A percentile compares a stretch with the other conserved stretches of the same genome.
These are phyloP conservation scores for Penicillium expansum DNA, from an alignment of 2,329 filamentous ascomycete species.

Conservation along the genomic window DNA sequence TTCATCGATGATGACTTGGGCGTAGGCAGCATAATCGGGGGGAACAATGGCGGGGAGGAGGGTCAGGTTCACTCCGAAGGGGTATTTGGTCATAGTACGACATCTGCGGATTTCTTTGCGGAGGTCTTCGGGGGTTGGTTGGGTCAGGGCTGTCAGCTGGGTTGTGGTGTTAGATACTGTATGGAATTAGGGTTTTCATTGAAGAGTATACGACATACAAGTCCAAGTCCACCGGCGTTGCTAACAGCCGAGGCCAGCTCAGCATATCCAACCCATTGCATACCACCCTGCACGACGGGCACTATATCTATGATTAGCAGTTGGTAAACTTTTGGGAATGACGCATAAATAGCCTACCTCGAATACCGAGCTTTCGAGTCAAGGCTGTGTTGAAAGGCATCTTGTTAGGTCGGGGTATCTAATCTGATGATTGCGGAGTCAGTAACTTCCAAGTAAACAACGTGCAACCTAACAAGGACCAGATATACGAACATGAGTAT, in stretches of 20 bases:
- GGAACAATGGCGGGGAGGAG: constrained; percentile 85
- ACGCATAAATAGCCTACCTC: constrained; percentile 29
- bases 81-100: constrained; percentile 62
- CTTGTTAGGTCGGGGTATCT: constrained; percentile 17
- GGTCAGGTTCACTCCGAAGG: constrained; percentile 91
- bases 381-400: constrained; percentile 67
- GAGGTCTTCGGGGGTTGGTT: constrained; percentile 85
- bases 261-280: constrained; percentile 57
- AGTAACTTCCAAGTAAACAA: not conserved
- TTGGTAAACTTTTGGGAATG: not conserved
- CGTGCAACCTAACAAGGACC: not conserved
- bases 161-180: not conserved
- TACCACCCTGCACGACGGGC: constrained; percentile 51
- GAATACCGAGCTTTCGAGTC: constrained; percentile 58
- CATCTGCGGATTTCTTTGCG: constrained; percentile 90
- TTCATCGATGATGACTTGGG: constrained; percentile 89
- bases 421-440: constrained; percentile 4
- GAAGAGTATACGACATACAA: constrained; percentile 37
- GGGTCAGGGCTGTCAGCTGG: constrained; percentile 66
- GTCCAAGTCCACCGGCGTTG: constrained; percentile 53
- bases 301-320: constrained; percentile 31
- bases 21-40: constrained; percentile 89
- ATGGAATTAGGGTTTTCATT: not conserved
- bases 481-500: not conserved
- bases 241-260: constrained; percentile 54